These are phyloP conservation scores for Closterium sp. DNA, from an alignment of 139 green algal genomes.

Conservation along the genomic window DNA sequence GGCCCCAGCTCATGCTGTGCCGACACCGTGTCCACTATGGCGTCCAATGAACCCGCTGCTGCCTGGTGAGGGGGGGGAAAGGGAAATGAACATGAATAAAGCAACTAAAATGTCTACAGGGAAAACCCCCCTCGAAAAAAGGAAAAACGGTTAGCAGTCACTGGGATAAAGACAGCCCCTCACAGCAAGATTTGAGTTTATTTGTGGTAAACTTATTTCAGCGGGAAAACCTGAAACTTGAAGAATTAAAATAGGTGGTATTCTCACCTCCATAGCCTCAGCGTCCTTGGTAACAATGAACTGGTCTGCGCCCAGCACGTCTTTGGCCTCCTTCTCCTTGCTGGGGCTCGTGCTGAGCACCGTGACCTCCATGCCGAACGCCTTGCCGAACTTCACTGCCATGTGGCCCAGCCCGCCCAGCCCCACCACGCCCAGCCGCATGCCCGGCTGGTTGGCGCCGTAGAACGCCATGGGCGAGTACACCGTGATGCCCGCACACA, in stretches of 20 bases:
- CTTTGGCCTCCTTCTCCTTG: slow-evolving; percentile 72
- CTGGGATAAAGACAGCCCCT: no score
- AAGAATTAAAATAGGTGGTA: not conserved
- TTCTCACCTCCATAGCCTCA: slow-evolving; percentile 50
- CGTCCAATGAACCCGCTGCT: not conserved
- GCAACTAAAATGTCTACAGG: no score
- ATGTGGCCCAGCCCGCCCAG: slow-evolving; percentile 30
- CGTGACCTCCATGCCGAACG: slow-evolving; percentile 58
- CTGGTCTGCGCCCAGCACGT: slow-evolving; percentile 64
- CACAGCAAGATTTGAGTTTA: no score
- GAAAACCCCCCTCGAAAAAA: no score
- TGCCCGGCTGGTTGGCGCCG: not conserved
- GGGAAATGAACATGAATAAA: no score
- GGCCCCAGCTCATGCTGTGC: slow-evolving; percentile 64
- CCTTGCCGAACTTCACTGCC: slow-evolving; percentile 34
- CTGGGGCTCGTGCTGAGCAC: slow-evolving; percentile 65
- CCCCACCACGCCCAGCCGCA: not conserved
- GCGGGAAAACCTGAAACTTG: no score
- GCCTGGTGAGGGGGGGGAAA: no score
- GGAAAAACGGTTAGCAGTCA: no score
- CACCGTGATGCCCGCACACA: not conserved
- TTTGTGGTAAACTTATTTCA: no score
- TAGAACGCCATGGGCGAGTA: not conserved
- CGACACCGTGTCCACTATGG: slow-evolving; percentile 65
- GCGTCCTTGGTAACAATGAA: slow-evolving; percentile 67